phyloP scores from a whole-genome alignment of 345 rosid species.

The Brassica cretica region DNA sequence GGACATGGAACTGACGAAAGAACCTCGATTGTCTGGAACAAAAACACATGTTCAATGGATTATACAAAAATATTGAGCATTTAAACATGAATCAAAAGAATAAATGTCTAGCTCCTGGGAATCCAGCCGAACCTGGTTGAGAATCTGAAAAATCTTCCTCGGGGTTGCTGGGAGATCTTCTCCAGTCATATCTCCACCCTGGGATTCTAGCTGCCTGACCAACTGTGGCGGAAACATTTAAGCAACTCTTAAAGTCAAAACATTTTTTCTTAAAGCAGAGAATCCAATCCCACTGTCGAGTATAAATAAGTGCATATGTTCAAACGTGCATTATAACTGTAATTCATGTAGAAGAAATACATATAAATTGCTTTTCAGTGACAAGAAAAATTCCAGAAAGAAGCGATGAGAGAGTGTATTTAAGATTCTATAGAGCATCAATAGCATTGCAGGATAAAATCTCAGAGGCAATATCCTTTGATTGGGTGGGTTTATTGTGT shows the following conservation, averaged over 20 bases:
- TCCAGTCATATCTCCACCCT: conserved; percentile 64
- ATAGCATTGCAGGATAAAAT: background rate
- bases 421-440: background rate
- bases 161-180: conserved; percentile 66
- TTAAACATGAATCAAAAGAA: background rate
- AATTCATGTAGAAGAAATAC: background rate
- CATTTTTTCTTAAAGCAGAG: conserved; percentile 14
- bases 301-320: background rate
- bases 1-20: conserved; percentile 70
- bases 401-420: background rate
- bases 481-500: conserved; percentile 5
- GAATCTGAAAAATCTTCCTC: conserved; percentile 67
- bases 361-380: background rate
- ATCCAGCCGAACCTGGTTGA: conserved; percentile 59
- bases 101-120: background rate
- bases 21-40: conserved; percentile 64
- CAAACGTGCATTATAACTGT: background rate
- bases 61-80: background rate
- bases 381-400: background rate
- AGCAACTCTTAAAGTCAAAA: conserved; percentile 12
- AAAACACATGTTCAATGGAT: conserved; percentile 1
- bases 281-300: background rate
- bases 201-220: conserved; percentile 68
- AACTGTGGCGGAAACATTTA: conserved; percentile 50
- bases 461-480: background rate